A percentile compares a stretch with the other conserved stretches of the same genome.
phyloP scores from a whole-genome alignment of 2,329 filamentous ascomycete species.

The Exophiala sideris region DNA sequence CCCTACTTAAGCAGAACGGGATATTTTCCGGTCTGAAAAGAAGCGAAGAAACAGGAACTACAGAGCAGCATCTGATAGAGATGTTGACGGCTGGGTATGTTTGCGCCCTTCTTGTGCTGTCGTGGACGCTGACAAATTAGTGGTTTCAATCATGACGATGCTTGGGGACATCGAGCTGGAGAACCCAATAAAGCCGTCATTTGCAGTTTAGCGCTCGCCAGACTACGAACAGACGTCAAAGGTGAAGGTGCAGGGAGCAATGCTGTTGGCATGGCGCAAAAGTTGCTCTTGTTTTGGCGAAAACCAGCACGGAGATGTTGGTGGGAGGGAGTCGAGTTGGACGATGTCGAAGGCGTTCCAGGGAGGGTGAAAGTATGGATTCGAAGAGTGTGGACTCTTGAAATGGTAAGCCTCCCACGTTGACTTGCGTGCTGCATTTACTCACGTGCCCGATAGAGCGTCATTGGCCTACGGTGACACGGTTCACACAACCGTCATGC shows the following conservation, averaged over 20 bases:
- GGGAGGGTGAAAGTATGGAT: constrained; percentile 98
- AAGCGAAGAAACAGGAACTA: constrained; percentile 93
- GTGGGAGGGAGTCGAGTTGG: constrained; percentile 96
- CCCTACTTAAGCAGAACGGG: constrained; percentile 82
- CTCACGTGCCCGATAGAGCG: constrained; percentile 54
- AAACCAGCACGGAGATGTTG: constrained; percentile 95
- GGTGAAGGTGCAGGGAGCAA: constrained; percentile 70
- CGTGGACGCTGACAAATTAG: constrained; percentile 46
- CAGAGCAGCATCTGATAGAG: constrained; percentile 96
- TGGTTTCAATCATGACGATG: constrained; percentile 93
- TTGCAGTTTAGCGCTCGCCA: constrained; percentile 89
- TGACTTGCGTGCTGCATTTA: constrained; percentile 2
- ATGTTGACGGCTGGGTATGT: constrained; percentile 97
- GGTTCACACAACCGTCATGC: neutral
- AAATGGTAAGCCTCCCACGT: constrained; percentile 64
- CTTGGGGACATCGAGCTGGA: constrained; percentile 93
- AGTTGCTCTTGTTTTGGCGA: constrained; percentile 94
- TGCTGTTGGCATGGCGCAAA: constrained; percentile 96
- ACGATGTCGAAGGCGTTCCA: constrained; percentile 83
- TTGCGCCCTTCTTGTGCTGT: neutral
- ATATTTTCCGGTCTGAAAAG: constrained; percentile 95
- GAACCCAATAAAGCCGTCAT: constrained; percentile 98
- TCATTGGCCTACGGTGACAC: constrained; percentile 72
- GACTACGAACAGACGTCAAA: constrained; percentile 84
- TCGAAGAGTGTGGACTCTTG: constrained; percentile 92